phyloP scores from a whole-genome alignment of 2,329 filamentous ascomycete species.

The Magnaporthiopsis rhizophila region DNA sequence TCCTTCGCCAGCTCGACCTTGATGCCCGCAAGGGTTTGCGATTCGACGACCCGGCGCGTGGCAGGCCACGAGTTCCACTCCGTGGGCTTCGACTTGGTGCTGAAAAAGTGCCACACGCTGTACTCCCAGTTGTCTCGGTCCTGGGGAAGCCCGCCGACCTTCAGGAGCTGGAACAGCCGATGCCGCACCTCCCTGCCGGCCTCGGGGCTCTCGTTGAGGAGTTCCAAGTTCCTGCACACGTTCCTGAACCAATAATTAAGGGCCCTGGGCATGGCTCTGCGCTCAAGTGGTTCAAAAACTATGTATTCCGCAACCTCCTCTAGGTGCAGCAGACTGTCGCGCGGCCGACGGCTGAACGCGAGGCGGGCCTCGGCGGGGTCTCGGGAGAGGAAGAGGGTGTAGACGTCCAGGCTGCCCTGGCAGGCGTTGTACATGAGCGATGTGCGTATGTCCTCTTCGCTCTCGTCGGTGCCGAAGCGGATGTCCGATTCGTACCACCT shows the following conservation, averaged over 20 bases:
- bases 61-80: neutral
- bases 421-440: neutral
- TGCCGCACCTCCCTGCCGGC: neutral
- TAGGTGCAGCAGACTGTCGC: no score
- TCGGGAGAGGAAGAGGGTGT: slow-evolving; percentile 26
- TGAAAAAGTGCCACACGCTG: neutral
- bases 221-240: neutral
- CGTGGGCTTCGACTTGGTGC: neutral
- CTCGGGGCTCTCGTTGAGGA: neutral
- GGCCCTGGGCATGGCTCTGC: no score
- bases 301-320: no score
- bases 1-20: neutral
- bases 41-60: neutral
- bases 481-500: neutral
- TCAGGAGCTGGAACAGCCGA: neutral
- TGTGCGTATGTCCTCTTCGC: neutral
- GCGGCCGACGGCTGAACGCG: neutral
- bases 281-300: no score
- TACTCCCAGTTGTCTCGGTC: no score
- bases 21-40: neutral
- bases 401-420: neutral
- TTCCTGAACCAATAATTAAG: neutral
- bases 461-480: neutral
- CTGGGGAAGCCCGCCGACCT: no score
- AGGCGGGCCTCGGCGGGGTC: neutral